phyloP scores from a whole-genome alignment of 1,284 basidiomycete species.

The Leccinum pachyderme region DNA sequence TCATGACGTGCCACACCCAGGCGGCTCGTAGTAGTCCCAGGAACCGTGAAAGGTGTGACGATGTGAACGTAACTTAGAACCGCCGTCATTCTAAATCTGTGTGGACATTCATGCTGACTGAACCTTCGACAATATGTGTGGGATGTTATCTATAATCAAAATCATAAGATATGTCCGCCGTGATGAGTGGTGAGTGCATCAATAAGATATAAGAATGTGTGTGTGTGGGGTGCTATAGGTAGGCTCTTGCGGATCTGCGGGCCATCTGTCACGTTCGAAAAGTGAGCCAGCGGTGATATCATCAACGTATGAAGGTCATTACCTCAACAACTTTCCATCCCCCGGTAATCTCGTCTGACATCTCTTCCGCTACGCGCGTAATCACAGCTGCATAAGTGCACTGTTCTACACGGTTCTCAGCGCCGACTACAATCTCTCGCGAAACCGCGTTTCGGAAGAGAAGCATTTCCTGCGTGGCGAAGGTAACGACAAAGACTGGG shows the following conservation, averaged over 20 bases:
- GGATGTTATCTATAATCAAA: slow-evolving; percentile 27
- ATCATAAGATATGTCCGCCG: slow-evolving; percentile 30
- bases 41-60: background rate
- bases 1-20: no score
- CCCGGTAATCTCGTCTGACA: slow-evolving; percentile 90
- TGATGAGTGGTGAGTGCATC: slow-evolving; percentile 32
- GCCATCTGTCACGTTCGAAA: slow-evolving; percentile 32
- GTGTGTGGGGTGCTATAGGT: slow-evolving; percentile 27
- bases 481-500: slow-evolving; percentile 93
- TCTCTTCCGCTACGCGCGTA: slow-evolving; percentile 82
- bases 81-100: background rate
- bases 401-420: slow-evolving; percentile 87
- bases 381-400: slow-evolving; percentile 93
- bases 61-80: background rate
- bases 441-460: slow-evolving; percentile 91
- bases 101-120: background rate
- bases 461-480: slow-evolving; percentile 92
- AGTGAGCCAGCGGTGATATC: slow-evolving; percentile 4
- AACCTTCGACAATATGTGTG: slow-evolving; percentile 1
- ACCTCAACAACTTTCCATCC: slow-evolving; percentile 99
- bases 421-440: slow-evolving; percentile 81
- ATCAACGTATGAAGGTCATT: slow-evolving; percentile 1
- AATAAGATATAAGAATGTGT: slow-evolving; percentile 18
- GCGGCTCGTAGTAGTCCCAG: no score
- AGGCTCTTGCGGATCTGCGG: slow-evolving; percentile 38